A percentile compares a stretch with the other conserved stretches of the same genome.
These are phyloP conservation scores for Colletotrichum sp. DNA, from an alignment of 2,329 filamentous ascomycete genomes.

Conservation along the genomic window DNA sequence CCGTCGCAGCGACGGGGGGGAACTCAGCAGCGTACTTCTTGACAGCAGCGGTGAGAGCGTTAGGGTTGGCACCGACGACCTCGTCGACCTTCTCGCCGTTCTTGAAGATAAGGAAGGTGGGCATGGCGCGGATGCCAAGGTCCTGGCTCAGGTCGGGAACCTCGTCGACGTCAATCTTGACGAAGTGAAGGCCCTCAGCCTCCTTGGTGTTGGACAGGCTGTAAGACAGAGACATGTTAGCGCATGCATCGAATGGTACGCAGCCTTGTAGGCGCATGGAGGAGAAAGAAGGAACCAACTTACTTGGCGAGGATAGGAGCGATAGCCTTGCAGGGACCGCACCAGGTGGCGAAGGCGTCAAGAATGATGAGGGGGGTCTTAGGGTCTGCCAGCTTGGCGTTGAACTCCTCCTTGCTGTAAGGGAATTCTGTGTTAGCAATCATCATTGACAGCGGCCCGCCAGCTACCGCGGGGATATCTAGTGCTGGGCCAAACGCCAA, in stretches of 20 bases:
- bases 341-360: slow-evolving; percentile 91
- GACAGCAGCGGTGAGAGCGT: slow-evolving; percentile 60
- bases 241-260: no score
- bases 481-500: no score
- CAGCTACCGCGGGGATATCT: accelerated
- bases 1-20: neutral
- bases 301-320: slow-evolving; percentile 75
- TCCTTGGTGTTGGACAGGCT: slow-evolving; percentile 43
- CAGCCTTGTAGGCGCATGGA: no score
- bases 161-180: slow-evolving; percentile 91
- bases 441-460: accelerated
- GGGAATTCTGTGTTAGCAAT: neutral
- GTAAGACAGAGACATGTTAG: neutral
- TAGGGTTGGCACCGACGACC: slow-evolving; percentile 82
- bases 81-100: slow-evolving; percentile 73
- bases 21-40: slow-evolving; percentile 23
- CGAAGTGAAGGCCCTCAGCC: slow-evolving; percentile 70
- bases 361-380: no score
- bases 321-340: slow-evolving; percentile 93
- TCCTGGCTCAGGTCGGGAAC: slow-evolving; percentile 76
- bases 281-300: slow-evolving; percentile 29
- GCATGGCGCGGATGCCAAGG: slow-evolving; percentile 87
- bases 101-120: slow-evolving; percentile 88
- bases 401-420: slow-evolving; percentile 63
- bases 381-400: no score